These are phyloP conservation scores for Syncephalastrum racemosum DNA, from an alignment of 371 early-diverging fungal genomes.

Conservation along the genomic window DNA sequence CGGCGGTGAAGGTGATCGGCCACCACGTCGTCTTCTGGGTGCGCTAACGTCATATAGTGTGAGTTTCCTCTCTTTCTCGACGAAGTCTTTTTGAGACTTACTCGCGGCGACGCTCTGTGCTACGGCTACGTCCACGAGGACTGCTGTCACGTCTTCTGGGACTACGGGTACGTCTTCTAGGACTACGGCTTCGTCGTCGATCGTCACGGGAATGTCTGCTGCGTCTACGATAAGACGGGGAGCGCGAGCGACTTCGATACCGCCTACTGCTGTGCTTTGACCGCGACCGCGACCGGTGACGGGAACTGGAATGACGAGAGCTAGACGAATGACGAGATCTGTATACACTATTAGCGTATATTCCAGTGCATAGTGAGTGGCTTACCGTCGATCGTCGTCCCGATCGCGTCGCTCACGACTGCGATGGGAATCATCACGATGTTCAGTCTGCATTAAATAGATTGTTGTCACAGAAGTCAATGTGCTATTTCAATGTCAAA, in stretches of 20 bases:
- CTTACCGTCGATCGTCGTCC: constrained; percentile 29
- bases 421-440: neutral
- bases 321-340: constrained; percentile 11
- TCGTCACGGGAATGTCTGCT: constrained; percentile 41
- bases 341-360: constrained; percentile 1
- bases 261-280: constrained; percentile 47
- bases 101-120: constrained; percentile 27
- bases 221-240: constrained; percentile 19
- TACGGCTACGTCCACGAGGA: constrained; percentile 19
- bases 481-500: neutral
- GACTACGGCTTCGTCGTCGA: constrained; percentile 39
- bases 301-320: constrained; percentile 39
- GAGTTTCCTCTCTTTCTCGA: neutral
- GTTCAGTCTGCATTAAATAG: neutral
- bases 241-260: constrained; percentile 33
- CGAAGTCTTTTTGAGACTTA: neutral
- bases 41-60: neutral
- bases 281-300: constrained; percentile 48
- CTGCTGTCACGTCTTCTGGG: constrained; percentile 6
- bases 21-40: constrained; percentile 33
- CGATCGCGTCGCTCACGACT: constrained; percentile 6
- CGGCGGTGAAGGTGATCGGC: constrained; percentile 70
- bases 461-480: neutral
- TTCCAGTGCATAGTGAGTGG: constrained; percentile 1
- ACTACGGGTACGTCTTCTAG: constrained; percentile 24